A percentile compares a stretch with the other conserved stretches of the same genome.
Evolutionary conservation across 2,329 filamentous ascomycete genomes (phyloP).

Genomic region (Lachnellula occidentalis): DNA sequence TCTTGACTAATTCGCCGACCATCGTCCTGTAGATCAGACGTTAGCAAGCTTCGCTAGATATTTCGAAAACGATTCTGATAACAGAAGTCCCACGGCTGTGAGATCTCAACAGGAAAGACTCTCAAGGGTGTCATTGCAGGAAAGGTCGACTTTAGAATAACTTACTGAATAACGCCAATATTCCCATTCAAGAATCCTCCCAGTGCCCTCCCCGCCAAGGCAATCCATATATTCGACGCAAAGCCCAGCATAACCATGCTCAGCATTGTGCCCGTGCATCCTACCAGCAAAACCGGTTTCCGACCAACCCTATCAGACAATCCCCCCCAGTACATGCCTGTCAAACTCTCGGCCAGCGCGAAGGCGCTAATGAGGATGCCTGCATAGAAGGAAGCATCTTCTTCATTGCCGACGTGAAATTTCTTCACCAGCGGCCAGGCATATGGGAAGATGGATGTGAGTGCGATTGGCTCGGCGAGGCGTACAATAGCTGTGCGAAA

Average conservation of each 20-base stretch:
- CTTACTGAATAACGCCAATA: slow-evolving; percentile 64
- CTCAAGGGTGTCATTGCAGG: too few relatives aligned
- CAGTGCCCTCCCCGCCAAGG: slow-evolving; percentile 67
- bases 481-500: slow-evolving; percentile 71
- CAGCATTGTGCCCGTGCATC: slow-evolving; percentile 75
- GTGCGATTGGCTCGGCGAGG: slow-evolving; percentile 84
- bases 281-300: slow-evolving; percentile 78
- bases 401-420: slow-evolving; percentile 64
- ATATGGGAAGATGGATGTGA: slow-evolving; percentile 92
- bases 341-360: slow-evolving; percentile 73
- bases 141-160: not conserved
- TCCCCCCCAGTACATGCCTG: slow-evolving; percentile 83
- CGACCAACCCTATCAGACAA: slow-evolving; percentile 77
- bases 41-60: not conserved
- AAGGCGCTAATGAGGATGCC: slow-evolving; percentile 84
- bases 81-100: not conserved
- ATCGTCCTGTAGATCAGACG: slow-evolving; percentile 58
- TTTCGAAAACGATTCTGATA: not conserved
- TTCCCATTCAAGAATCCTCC: slow-evolving; percentile 87
- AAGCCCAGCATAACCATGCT: slow-evolving; percentile 81
- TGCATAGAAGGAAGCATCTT: slow-evolving; percentile 81
- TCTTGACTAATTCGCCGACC: slow-evolving; percentile 81
- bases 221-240: slow-evolving; percentile 77
- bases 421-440: slow-evolving; percentile 78
- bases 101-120: too few relatives aligned